Evolutionary conservation across 176 grass and related monocot genomes (phyloP).

Genomic region (Musa beccarii): DNA sequence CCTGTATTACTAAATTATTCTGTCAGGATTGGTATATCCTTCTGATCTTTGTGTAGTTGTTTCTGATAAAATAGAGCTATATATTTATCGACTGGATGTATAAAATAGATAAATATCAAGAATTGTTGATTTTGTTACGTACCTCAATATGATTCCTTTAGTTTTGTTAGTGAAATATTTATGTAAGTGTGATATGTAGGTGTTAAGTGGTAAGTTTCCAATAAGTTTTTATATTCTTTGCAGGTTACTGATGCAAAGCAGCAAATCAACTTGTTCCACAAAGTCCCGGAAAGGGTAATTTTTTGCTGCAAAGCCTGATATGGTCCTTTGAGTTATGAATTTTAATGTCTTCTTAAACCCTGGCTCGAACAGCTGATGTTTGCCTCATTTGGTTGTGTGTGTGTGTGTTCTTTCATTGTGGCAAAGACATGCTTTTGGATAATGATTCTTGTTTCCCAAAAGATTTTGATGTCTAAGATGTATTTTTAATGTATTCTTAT

Average conservation of each 20-base stretch:
- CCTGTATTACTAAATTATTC: too few relatives aligned
- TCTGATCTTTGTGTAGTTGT: too few relatives aligned
- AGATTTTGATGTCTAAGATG: background rate
- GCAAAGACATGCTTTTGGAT: too few relatives aligned
- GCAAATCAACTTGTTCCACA: constrained; percentile 7
- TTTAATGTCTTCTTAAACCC: background rate
- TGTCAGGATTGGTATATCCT: too few relatives aligned
- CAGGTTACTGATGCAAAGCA: background rate
- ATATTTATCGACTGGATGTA: too few relatives aligned
- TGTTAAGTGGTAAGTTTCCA: background rate
- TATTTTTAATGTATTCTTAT: background rate
- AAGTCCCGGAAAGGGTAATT: constrained; percentile 7
- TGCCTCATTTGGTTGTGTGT: background rate
- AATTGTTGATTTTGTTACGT: too few relatives aligned
- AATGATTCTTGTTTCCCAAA: too few relatives aligned
- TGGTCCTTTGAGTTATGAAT: background rate
- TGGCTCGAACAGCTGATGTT: too few relatives aligned
- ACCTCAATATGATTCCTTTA: too few relatives aligned
- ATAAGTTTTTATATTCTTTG: background rate
- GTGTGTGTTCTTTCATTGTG: background rate
- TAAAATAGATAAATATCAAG: too few relatives aligned
- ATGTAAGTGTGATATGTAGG: background rate
- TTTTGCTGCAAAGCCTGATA: background rate
- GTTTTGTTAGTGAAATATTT: background rate
- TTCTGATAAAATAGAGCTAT: too few relatives aligned